Conservation (phyloP, 2,329 filamentous ascomycete species). For the Fusarium protoensiforme region DNA sequence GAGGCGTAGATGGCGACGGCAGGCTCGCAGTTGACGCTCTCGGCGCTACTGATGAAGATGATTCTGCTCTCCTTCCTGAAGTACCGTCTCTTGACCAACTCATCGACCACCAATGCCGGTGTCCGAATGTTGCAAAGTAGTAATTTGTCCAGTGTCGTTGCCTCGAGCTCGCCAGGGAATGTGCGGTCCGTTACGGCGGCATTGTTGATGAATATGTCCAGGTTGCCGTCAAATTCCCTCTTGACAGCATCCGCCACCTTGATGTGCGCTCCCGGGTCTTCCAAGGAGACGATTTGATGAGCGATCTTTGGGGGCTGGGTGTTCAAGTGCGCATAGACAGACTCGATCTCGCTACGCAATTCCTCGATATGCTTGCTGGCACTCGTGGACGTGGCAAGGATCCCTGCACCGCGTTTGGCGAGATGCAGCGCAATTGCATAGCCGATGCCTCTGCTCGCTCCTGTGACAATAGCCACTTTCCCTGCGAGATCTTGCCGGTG, state of each 20-base stretch:
- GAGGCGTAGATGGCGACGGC: neutral
- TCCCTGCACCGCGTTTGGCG: neutral
- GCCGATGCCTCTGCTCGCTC: neutral
- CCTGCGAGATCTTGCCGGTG: neutral
- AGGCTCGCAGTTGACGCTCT: slow-evolving; percentile 2
- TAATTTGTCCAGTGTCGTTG: neutral
- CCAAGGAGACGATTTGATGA: neutral
- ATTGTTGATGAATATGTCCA: slow-evolving; percentile 1
- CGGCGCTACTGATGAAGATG: neutral
- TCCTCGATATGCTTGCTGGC: neutral
- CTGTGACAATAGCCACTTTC: neutral
- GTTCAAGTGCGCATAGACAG: neutral
- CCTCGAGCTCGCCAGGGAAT: neutral
- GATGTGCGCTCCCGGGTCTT: neutral
- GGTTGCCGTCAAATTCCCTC: neutral
- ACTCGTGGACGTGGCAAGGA: neutral
- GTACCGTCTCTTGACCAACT: neutral
- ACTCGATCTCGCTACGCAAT: neutral
- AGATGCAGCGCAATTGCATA: neutral
- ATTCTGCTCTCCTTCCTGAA: neutral
- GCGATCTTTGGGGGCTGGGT: neutral
- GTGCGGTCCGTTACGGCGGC: neutral
- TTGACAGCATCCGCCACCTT: neutral
- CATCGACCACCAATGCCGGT: neutral
- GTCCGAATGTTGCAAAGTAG: neutral